Base-by-base conservation (phyloP, 352 stramenopile genomes). In the Phytophthora lateralis region DNA sequence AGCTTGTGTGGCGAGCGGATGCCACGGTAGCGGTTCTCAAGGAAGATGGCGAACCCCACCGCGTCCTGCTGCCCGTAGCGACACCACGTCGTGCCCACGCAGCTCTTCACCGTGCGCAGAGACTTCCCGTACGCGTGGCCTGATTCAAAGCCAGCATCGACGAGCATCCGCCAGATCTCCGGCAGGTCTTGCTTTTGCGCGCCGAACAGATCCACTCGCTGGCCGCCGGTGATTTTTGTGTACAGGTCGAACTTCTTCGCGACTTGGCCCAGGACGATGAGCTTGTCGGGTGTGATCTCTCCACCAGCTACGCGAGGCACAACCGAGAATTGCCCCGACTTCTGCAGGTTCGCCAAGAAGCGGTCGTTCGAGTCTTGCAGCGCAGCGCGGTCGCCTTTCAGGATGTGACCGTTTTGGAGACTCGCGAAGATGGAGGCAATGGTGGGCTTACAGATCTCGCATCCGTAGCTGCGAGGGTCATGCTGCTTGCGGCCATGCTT, bases 341-440 rank as follows among this genome's bases (percentile, higher is more conserved):
- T 87, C 73, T 98, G 92, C 75, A 98, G 93, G 61, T 98, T 98
- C 30, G 87, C 92, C 27, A 98, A 63, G 58, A 93, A 86, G 30
- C 92, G 84, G 66, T 98, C 92, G 70, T 98, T 98, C 32, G 92
- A 97, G 67, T 98, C 92, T 69, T 97, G 91, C 4, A 97, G 77
- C 6, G 76, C 72, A 48, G 88, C 86, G 14, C 83, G 76, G 30
- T 89, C 77, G 38, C 85, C 85, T 49, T 93, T 65, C 49, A 98
- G 81, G 43, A 97, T 72, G 29, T 90, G 85, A 15, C 87, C 78
- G 63, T 98, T 98, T 61, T 89, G 79, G 26, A 97, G 73, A 46
- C 89, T 97, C 6, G 92, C 89, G 20, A 98, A 78, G 61, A 98
- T 97, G 7, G 79, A 96, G 18, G 81, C 89, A 32, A 98, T 66